phyloP scores from a whole-genome alignment of 768 basidiomycete species.

The Leccinum broughii region DNA sequence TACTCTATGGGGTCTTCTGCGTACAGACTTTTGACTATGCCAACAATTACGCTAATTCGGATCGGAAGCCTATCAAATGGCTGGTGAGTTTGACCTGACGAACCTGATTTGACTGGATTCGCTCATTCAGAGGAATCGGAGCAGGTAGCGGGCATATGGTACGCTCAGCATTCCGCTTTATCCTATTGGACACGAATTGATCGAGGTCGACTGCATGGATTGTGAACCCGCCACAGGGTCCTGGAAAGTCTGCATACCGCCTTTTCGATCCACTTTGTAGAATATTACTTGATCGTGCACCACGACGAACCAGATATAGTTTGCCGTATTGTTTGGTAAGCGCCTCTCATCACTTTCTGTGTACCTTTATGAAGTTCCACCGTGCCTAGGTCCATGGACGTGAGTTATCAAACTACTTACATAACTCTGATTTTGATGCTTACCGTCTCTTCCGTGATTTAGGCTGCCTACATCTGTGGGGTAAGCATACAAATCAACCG shows the following conservation, averaged over 20 bases:
- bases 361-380: neutral
- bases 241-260: constrained; percentile 16
- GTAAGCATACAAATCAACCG: constrained; percentile 1
- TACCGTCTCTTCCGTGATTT: neutral
- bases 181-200: neutral
- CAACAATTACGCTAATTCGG: constrained; percentile 5
- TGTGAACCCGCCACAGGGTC: constrained; percentile 2
- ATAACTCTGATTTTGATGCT: neutral
- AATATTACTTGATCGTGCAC: constrained; percentile 19
- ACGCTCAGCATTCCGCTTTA: neutral
- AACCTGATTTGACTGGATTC: too few relatives aligned
- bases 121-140: constrained; percentile 3
- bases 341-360: neutral
- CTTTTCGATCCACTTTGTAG: constrained; percentile 15
- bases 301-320: constrained; percentile 4
- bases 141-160: constrained; percentile 17
- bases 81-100: constrained; percentile 14
- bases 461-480: constrained; percentile 12
- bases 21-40: constrained; percentile 19
- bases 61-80: constrained; percentile 8
- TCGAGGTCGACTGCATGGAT: too few relatives aligned
- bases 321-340: constrained; percentile 16
- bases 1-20: constrained; percentile 19
- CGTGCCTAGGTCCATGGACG: constrained; percentile 12
- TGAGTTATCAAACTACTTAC: neutral